Evolutionary conservation across 2,329 filamentous ascomycete species (phyloP), one percentile per base, ranked within the genome.

Genomic region (Fusarium sp.): DNA sequence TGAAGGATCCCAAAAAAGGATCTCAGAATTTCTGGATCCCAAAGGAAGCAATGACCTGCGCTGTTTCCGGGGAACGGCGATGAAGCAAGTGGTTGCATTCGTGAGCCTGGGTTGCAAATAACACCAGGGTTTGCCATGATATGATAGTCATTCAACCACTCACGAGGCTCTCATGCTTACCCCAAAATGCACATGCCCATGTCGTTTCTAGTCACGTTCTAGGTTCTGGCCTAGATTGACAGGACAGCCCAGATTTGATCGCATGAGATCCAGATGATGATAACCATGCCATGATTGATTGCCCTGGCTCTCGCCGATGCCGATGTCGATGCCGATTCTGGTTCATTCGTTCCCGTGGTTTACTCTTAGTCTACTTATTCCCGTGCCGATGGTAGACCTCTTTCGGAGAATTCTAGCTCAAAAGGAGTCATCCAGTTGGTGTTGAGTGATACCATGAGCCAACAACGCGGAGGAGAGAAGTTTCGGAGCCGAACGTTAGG

Each of bases 171-270:
- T 69, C 63, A 60, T 38, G 26, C 18, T 26, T 72, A 72, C 72
- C 63, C 72, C 72, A 72, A 62, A 42, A 52, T 48, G 51, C 39
- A 26, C 47, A 34, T 57, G 55, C 71, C 67, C 67, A 51, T 68
- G 58, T 36, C 32, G 34, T 28, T 71, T 68, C 59, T 52, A 47
- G 66, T 57, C 72, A 63, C 48, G 54, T 64, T 75, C 68, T 64
- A 47, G 68, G 51, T 51, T 68, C 71, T 44, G 32, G 62, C 32
- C 34, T 32, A 73, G 66, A 58, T 70, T 74, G 70, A 71, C 61
- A 73, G 52, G 70, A 68, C 57, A 67, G 70, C 39, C 60, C 38
- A 75, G 73, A 62, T 75, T 75, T 34, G 59, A 59, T 71, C 61
- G 62, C 73, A 71, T 68, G 51, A 73, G 73, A 75, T 75, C 66